phyloP scores from a whole-genome alignment of 441 rosid genomes.

The Aleurites moluccanus region DNA sequence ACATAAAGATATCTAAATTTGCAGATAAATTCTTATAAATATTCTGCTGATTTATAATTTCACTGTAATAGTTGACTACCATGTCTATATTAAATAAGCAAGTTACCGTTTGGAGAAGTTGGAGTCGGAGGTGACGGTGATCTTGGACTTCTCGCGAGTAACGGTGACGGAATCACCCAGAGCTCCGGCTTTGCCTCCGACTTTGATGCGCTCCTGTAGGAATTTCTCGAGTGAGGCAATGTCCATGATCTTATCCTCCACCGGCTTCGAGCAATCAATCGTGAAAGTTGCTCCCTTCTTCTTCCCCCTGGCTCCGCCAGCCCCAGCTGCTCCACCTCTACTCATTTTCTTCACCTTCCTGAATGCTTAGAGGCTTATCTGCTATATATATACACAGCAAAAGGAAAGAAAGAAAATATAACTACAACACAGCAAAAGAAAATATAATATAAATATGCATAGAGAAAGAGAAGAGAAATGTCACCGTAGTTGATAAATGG shows the following conservation, averaged over 20 bases:
- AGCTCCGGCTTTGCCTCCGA: slow-evolving; percentile 88
- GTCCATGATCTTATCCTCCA: slow-evolving; percentile 89
- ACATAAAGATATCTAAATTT: too few species aligned
- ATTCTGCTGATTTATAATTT: neutral
- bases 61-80: neutral
- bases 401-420: too few species aligned
- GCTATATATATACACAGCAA: neutral
- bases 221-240: slow-evolving; percentile 85
- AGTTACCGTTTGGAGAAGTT: slow-evolving; percentile 72
- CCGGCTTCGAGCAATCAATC: slow-evolving; percentile 86
- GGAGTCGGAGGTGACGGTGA: slow-evolving; percentile 59
- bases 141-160: slow-evolving; percentile 56
- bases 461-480: neutral
- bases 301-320: slow-evolving; percentile 54
- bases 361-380: neutral
- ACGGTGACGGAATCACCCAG: slow-evolving; percentile 68
- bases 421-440: neutral
- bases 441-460: neutral
- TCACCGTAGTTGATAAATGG: neutral
- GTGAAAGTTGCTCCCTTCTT: slow-evolving; percentile 76
- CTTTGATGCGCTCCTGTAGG: slow-evolving; percentile 89
- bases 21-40: neutral
- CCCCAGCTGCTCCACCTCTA: slow-evolving; percentile 30
- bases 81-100: neutral
- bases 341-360: slow-evolving; percentile 56